Evolutionary conservation across 2,329 filamentous ascomycete species (phyloP), one percentile per base, ranked within the genome.

Genomic region (Beauveria bassiana): DNA sequence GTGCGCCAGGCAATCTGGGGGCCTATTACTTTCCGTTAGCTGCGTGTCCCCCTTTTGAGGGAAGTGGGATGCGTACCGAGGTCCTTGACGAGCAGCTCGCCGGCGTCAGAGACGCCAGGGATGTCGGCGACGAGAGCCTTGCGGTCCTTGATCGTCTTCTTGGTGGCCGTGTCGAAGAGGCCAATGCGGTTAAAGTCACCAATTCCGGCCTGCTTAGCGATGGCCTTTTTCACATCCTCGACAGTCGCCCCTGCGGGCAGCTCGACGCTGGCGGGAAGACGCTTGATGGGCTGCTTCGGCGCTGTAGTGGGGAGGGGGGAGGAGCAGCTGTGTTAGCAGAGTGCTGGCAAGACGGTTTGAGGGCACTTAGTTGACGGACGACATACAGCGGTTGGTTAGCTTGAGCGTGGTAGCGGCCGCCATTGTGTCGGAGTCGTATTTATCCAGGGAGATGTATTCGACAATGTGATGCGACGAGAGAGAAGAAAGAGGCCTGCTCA

Each of bases 1-100:
- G 91, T 95, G 66, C 86, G 87, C 95, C 95, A 99, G 65, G 86
- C 86, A 61, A 97, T 88, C 75, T 99, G 95, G 54, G 87, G 85
- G 18, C 95, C 92, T 96, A 63, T 62, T 26, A 16, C 26, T 28
- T 38, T 62, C 40, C 22, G 28, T 47, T 26, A 40, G 18, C 34
- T 12, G 22, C 22, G 6, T 31, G 14, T 28, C 22, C 2, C 14
- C 16, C 9, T 24, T n/a, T 16, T 6, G 14, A 5, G 3, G 18
- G 22, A 10, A 7, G 3, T n/a, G 10, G 8, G 18, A 40, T 14
- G n/a, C 56, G 22, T 83, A 93, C 92, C 95, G 34, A 99, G 81
- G 73, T 99, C 93, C 79, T 99, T 98, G 65, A 98, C 90, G 67
- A 95, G 86, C 54, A 99, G 74, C 73, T 86, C 81, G 62, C 78